Base-by-base conservation (phyloP, 352 stramenopile species). In the Elongisporangium prolatum region DNA sequence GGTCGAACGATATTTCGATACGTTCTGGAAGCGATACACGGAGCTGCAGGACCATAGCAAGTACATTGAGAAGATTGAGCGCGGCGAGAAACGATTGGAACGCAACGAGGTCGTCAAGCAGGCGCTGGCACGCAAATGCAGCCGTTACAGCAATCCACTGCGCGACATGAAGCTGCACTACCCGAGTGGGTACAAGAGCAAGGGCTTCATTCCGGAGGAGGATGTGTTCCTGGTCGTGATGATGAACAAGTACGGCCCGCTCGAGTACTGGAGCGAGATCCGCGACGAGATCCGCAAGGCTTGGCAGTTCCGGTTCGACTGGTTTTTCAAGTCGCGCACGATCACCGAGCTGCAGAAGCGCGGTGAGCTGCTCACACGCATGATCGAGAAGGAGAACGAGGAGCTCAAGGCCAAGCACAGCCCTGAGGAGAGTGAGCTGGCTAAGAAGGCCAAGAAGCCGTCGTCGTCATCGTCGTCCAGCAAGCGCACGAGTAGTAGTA, bases 241-340 rank as follows among this genome's bases (percentile, higher is more conserved):
- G 94, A 98, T 99, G 96, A 96, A 99, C 80, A 92, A 96, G 55
- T 98, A 98, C 74, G 96, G 97, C 0, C 98, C 97, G 59, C 84
- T 98, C 38, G 85, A 92, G 65, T 93, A 98, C 68, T 98, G 96
- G 78, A 96, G 97, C 64, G 86, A 97, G 61, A 99, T 99, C 68
- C 92, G 97, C 25, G 91, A 98, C 63, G 96, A 99, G 73, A 99
- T 99, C 65, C 88, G 92, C 60, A 96, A 97, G 54, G 94, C 96
- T 17, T 98, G 95, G 96, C 96, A 99, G 68, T 99, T 99, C 72
- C 91, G 97, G 11, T 99, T 99, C 60, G 95, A 99, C 72, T 99
- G 97, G 97, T 99, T 98, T 66, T 98, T 99, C 79, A 99, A 99
- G 77, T 98, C 93, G 34, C 84, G 97, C 47, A 98, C 91, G 61